Evolutionary conservation across 495 filamentous ascomycete genomes (phyloP), one percentile per base, ranked within the genome.

Genomic region (Aspergillus bertholletiae): DNA sequence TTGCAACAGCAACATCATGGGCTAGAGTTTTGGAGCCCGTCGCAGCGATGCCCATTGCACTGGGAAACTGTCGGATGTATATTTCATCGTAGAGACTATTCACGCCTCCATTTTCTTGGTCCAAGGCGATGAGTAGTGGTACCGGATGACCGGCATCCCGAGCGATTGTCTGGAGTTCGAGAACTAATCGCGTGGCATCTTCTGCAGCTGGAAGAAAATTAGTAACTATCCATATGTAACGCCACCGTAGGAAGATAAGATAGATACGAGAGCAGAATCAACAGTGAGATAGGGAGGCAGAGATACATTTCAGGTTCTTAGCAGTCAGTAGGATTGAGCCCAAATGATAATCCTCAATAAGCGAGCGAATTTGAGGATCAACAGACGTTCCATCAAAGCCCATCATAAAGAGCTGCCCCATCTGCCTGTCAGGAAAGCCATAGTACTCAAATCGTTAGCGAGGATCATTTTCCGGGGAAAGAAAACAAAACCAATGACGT

Each of bases 381-480:
- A 95, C 86, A 60, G 88, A 81, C 43, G 90, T 92, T 53, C 90
- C 90, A 79, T 96, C 90, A 76, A 92, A 96, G 67, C 90, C 91
- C 89, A 95, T 93, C 80, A 95, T 93, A 73, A 96, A 86, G 71
- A 95, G 84, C 79, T 96, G 90, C 51, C 91, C 91, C 79, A 92
- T 88, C 64, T 77, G 74, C 66, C 75, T 78, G 56, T 60, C 56
- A 34, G 55, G 40, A 58, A 62, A 55, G 64, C 63, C 62, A 66
- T 61, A 53, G 23, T 24, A 46, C 26, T 49, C 37, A 78, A 83
- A 30, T 77, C 81, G 68, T 68, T 60, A 70, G 64, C 55, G 54
- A 57, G 37, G 37, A 49, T 48, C 51, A 51, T n/a, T n/a, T n/a
- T n/a, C n/a, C n/a, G n/a, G n/a, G n/a, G n/a, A n/a, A n/a, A n/a